Evolutionary conservation across 2,329 filamentous ascomycete genomes (phyloP), one percentile per base, ranked within the genome.

Genomic region (Penicillium sp.): DNA sequence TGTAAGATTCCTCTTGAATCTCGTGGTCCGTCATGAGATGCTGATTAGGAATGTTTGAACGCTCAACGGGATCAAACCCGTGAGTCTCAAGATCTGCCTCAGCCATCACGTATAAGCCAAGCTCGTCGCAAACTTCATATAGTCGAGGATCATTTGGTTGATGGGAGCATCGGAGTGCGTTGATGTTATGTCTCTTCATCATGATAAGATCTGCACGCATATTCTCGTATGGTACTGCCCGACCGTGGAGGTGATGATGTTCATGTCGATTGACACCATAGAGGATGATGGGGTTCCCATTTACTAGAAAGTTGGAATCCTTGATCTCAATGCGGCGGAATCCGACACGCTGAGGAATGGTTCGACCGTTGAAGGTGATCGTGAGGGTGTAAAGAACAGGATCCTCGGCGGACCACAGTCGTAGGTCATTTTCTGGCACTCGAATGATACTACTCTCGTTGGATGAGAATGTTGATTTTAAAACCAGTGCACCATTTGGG

Each of bases 181-280:
- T 90, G 72, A 90, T 80, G 62, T 90, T 90, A 75, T 88, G 81
- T 6, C 73, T 76, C 70, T 90, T 90, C 86, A 90, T 90, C 3
- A 85, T 74, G 2, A 86, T 63, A 1, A 90, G 75, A 59, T 90
- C 87, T 13, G 77, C 71, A 58, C 81, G 80, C 65, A 88, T 81
- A 22, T 82, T 87, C 1, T 86, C 82, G 6, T 83, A 70, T 0
- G 86, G 85, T 0, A 89, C 85, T 0, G 86, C 80, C 0, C 87
- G 83, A 3, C 87, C 87, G 27, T 80, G 80, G 10, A 74, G 72
- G 0, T 86, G 85, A 62, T 90, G 86, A 62, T 91, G 87, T 54
- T 91, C 88, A 63, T 90, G 88, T 14, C 87, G 77, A 67, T 90
- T 90, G 14, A 85, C 83, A 14, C 87, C 87, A 27, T 83, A 80